A percentile compares a stretch with the other conserved stretches of the same genome.
Evolutionary conservation across 257 asterid species (phyloP).

Genomic region (Penstemon davidsonii): DNA sequence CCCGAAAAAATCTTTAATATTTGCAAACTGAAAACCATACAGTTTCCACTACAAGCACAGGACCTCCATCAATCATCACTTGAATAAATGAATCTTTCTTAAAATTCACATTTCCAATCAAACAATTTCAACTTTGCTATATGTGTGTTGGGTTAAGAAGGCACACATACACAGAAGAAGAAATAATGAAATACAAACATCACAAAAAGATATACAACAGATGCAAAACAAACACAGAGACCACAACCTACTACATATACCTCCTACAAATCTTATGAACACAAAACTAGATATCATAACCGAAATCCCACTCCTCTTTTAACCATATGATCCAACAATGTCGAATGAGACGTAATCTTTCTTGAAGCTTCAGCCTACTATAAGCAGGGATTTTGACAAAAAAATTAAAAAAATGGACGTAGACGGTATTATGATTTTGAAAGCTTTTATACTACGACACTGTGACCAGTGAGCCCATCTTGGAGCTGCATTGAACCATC

Average conservation of each 20-base stretch:
- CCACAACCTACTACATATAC: slow-evolving; percentile 18
- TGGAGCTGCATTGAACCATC: slow-evolving; percentile 86
- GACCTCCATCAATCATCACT: neutral
- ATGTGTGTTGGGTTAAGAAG: slow-evolving; percentile 19
- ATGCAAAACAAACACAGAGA: slow-evolving; percentile 25
- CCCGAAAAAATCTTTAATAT: too few species aligned
- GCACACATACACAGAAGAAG: slow-evolving; percentile 18
- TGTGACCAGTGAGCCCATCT: slow-evolving; percentile 75
- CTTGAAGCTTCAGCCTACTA: slow-evolving; percentile 25
- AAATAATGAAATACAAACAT: slow-evolving; percentile 16
- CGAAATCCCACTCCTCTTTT: slow-evolving; percentile 5
- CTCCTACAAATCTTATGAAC: slow-evolving; percentile 32
- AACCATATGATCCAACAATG: slow-evolving; percentile 22
- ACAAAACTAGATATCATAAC: slow-evolving; percentile 19
- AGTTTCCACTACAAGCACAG: too few species aligned
- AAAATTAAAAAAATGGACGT: slow-evolving; percentile 18
- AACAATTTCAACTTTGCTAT: slow-evolving; percentile 22
- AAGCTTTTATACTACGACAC: slow-evolving; percentile 51
- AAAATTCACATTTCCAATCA: slow-evolving; percentile 2
- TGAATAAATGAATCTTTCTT: slow-evolving; percentile 26
- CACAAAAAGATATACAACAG: slow-evolving; percentile 32
- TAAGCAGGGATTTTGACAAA: neutral
- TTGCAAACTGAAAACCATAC: too few species aligned
- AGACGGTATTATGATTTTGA: neutral
- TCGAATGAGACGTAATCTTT: slow-evolving; percentile 3